Evolutionary conservation across 306 rosid species (phyloP).

Genomic region (Aeschynomene evenia): DNA sequence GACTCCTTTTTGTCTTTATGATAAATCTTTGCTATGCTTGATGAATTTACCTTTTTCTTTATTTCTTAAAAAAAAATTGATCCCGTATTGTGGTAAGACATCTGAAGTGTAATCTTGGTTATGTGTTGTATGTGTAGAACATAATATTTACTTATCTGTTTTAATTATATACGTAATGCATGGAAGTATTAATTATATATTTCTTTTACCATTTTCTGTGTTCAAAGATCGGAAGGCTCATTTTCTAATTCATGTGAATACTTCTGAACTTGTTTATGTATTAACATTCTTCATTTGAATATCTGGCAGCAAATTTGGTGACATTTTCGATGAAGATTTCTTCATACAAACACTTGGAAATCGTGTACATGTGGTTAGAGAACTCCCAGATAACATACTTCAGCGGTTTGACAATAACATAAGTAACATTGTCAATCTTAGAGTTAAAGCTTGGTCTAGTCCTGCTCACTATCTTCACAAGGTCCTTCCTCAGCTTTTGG

Average conservation of each 20-base stretch:
- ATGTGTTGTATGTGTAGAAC: constrained; percentile 9
- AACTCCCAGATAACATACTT: constrained; percentile 74
- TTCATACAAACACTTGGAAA: constrained; percentile 68
- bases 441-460: constrained; percentile 97
- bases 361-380: constrained; percentile 72
- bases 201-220: constrained; percentile 14
- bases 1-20: not conserved
- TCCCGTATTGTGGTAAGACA: not conserved
- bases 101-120: constrained; percentile 15
- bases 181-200: not conserved
- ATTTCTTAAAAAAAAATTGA: not conserved
- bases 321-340: constrained; percentile 87
- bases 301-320: constrained; percentile 74
- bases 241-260: not conserved
- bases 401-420: constrained; percentile 77
- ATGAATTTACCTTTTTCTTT: not conserved
- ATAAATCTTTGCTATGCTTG: not conserved
- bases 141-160: not conserved
- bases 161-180: not conserved
- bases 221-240: not conserved
- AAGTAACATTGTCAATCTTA: constrained; percentile 88
- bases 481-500: constrained; percentile 86
- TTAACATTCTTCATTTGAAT: constrained; percentile 27
- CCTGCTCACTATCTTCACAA: constrained; percentile 79
- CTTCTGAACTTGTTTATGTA: not conserved